These are phyloP conservation scores for Alnus glutinosa DNA, from an alignment of 306 rosid species.

Conservation along the genomic window DNA sequence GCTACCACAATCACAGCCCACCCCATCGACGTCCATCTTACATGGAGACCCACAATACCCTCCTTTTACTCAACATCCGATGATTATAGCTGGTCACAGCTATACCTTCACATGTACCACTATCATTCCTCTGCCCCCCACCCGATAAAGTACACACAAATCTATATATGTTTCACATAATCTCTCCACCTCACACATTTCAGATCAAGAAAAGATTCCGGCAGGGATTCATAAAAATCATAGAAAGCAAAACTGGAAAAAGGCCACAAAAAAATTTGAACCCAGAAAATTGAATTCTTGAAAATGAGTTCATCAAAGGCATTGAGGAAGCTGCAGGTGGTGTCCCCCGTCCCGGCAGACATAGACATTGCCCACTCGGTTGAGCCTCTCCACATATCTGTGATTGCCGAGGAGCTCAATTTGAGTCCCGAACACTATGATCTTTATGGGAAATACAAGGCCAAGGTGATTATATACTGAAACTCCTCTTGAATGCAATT, in stretches of 20 bases:
- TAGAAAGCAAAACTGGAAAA: neutral
- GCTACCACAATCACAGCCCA: neutral
- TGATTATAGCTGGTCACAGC: neutral
- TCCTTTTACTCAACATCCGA: neutral
- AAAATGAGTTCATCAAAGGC: constrained; percentile 65
- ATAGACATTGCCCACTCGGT: constrained; percentile 87
- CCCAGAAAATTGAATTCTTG: neutral
- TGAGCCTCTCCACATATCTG: constrained; percentile 75
- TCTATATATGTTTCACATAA: neutral
- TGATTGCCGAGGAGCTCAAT: constrained; percentile 72
- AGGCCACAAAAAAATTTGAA: neutral
- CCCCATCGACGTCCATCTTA: neutral
- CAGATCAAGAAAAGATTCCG: neutral
- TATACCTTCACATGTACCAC: neutral
- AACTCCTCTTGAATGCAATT: neutral
- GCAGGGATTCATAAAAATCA: neutral
- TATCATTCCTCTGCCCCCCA: neutral
- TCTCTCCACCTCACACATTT: neutral
- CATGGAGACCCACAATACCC: neutral
- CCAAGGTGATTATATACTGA: constrained; percentile 48
- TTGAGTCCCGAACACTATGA: constrained; percentile 79
- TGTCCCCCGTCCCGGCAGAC: constrained; percentile 92
- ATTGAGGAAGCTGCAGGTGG: constrained; percentile 69
- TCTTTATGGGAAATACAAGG: constrained; percentile 91
- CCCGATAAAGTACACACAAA: neutral